Evolutionary conservation across 2,329 filamentous ascomycete species (phyloP).

Genomic region (Aspergillus alliaceus): DNA sequence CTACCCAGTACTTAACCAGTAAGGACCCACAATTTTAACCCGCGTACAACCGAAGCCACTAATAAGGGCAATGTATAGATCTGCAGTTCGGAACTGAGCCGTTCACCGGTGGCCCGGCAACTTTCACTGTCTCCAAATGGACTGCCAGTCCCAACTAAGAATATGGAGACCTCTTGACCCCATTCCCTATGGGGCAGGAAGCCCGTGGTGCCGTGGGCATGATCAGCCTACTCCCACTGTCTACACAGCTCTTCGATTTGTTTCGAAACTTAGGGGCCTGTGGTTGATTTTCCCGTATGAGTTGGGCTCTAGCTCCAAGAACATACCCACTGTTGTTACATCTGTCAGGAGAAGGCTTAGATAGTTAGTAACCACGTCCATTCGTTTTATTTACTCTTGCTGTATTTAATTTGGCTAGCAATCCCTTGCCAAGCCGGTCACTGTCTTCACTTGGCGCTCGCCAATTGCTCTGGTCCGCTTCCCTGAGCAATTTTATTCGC

Average conservation of each 20-base stretch:
- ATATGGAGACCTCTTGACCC: background rate
- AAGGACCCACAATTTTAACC: constrained; percentile 25
- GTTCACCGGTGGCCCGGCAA: constrained; percentile 52
- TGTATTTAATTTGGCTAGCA: background rate
- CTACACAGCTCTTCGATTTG: background rate
- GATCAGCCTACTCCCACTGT: background rate
- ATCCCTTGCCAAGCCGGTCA: background rate
- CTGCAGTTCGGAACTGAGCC: constrained; percentile 56
- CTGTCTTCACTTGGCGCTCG: background rate
- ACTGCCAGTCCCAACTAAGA: constrained; percentile 10
- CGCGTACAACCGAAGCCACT: background rate
- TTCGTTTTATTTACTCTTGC: background rate
- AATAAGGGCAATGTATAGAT: constrained; percentile 5
- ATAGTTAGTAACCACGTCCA: background rate
- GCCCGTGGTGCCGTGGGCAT: background rate
- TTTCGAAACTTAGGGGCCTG: background rate
- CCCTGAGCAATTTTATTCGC: background rate
- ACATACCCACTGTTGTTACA: background rate
- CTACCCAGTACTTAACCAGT: constrained; percentile 52
- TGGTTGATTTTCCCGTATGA: too few species aligned
- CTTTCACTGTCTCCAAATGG: constrained; percentile 23
- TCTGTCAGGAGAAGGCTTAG: too few species aligned
- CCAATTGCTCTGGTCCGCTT: background rate
- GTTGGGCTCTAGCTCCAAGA: background rate
- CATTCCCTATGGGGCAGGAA: background rate